Base-by-base conservation (phyloP, 352 stramenopile genomes). In the Pythium insidiosum region DNA sequence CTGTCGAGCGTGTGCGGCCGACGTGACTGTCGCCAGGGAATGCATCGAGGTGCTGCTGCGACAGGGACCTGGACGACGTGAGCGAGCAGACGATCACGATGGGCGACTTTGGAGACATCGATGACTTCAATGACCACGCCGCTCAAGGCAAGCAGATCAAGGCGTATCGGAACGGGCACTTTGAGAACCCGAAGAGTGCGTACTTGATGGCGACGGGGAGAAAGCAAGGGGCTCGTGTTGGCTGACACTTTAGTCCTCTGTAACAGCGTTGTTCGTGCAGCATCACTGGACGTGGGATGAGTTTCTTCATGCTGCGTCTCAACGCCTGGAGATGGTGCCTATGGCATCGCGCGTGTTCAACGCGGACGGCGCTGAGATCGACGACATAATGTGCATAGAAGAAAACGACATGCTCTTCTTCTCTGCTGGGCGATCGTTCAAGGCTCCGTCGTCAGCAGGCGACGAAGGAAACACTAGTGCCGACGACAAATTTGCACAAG, bases 361-460 rank as follows among this genome's bases (percentile, higher is more conserved):
- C 47, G 73, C 77, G 3, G 79, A 94, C 36, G 79, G 80, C 33
- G 76, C 81, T 15, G 80, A 93, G 51, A 85, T 94, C 43, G 77
- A 89, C 47, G 82, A 94, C 59, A 82, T 90, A 54, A 94, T 93
- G 83, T 87, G 79, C 65, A 92, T 95, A 24, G 83, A 95, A 43
- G 83, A 95, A 52, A 84, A 88, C 51, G 83, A 92, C 61, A 91
- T 92, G 61, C 70, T 93, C 24, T 95, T 95, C 58, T 85, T 95
- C 55, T 93, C 79, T 3, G 83, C 76, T 1, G 78, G 76, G 1
- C 69, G 61, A 16, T 82, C 80, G 12, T 94, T 91, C 45, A 85
- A 88, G 24, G 61, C 80, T 9, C 83, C 83, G 12, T 67, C 61
- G 23, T 75, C 69, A 1, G 61, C 57, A 9, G 68, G 77, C 38